Conservation (phyloP, 352 stramenopile genomes). For the Peronospora farinosa region DNA sequence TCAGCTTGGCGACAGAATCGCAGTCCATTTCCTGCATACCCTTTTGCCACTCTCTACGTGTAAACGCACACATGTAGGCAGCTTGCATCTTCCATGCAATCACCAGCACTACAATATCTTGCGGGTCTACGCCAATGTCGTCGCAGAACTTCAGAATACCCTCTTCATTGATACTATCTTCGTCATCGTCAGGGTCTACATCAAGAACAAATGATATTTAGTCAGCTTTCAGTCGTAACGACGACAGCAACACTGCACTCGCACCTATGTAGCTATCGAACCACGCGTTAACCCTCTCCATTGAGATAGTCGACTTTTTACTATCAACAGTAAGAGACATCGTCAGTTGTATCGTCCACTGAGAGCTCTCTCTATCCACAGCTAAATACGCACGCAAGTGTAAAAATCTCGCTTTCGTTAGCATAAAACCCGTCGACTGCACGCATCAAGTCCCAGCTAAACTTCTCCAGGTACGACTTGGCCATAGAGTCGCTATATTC, state of each 20-base stretch:
- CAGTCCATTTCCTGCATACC: slow-evolving; percentile 76
- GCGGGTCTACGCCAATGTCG: slow-evolving; percentile 68
- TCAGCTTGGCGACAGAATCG: slow-evolving; percentile 60
- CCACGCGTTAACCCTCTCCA: slow-evolving; percentile 47
- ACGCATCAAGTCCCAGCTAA: slow-evolving; percentile 75
- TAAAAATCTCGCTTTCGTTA: slow-evolving; percentile 40
- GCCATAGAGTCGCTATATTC: slow-evolving; percentile 53
- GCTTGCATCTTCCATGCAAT: slow-evolving; percentile 87
- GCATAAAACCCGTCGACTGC: slow-evolving; percentile 77
- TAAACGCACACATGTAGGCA: slow-evolving; percentile 81
- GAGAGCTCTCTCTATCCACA: neutral
- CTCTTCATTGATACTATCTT: slow-evolving; percentile 65
- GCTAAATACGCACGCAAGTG: slow-evolving; percentile 14
- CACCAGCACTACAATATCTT: slow-evolving; percentile 73
- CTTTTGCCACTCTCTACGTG: slow-evolving; percentile 71
- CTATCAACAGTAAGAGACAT: slow-evolving; percentile 2
- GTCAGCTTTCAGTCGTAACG: neutral
- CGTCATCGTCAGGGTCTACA: slow-evolving; percentile 41
- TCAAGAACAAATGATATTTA: neutral
- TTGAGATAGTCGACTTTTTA: slow-evolving; percentile 32
- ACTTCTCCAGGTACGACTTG: slow-evolving; percentile 68
- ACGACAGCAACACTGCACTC: neutral
- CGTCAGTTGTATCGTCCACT: neutral
- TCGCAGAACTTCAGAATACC: slow-evolving; percentile 78
- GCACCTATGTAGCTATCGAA: slow-evolving; percentile 63